Conservation (phyloP, 805 yeast species). For the Nakazawaea anatomiae region DNA sequence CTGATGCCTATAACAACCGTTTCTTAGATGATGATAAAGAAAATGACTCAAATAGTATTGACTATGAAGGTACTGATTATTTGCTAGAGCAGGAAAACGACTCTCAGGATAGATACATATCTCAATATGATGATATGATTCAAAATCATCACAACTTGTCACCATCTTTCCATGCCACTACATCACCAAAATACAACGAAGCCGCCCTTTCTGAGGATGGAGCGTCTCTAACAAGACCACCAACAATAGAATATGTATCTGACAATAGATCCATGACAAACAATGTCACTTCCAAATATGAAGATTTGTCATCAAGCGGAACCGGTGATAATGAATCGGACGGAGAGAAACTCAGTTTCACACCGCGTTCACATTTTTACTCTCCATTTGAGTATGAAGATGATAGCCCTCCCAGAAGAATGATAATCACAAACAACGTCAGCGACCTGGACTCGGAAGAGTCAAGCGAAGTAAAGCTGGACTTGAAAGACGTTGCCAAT, state of each 20-base stretch:
- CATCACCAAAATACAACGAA: not conserved
- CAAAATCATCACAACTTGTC: not conserved
- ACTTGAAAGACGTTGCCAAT: slow-evolving; percentile 3
- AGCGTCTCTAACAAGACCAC: not conserved
- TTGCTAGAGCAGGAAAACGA: not conserved
- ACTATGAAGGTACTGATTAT: slow-evolving; percentile 3
- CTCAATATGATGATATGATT: slow-evolving; percentile 1
- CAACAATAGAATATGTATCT: not conserved
- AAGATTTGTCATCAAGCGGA: not conserved
- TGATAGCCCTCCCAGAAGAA: slow-evolving; percentile 12
- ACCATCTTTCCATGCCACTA: not conserved
- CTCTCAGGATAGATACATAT: slow-evolving; percentile 3
- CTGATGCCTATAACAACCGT: not conserved
- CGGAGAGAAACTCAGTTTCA: slow-evolving; percentile 25
- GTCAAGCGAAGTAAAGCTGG: not conserved
- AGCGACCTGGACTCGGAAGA: slow-evolving; percentile 6
- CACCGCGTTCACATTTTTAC: slow-evolving; percentile 27
- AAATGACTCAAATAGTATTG: not conserved
- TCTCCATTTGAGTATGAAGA: slow-evolving; percentile 20
- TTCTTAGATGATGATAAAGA: not conserved
- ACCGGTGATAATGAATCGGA: slow-evolving; percentile 6
- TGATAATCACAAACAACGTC: slow-evolving; percentile 17
- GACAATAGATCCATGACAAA: not conserved
- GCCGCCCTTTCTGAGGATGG: not conserved
- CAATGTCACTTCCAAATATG: not conserved